Evolutionary conservation across 148 eudicot genomes (phyloP).

Genomic region (Chenopodium album): DNA sequence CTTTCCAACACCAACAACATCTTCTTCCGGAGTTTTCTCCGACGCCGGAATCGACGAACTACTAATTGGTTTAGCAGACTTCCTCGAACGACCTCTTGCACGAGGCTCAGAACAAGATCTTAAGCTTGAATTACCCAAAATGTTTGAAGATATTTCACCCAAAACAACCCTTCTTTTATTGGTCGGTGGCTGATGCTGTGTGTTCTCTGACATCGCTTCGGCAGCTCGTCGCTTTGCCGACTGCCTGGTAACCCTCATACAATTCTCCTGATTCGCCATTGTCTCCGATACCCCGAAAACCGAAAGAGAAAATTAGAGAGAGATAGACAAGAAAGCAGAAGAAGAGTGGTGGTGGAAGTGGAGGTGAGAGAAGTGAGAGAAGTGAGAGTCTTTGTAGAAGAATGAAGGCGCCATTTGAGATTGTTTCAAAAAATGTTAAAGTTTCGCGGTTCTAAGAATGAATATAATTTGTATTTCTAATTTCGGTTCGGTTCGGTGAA

Average conservation of each 20-base stretch:
- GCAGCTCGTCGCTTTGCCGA: constrained; percentile 61
- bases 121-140: constrained; percentile 17
- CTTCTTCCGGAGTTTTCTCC: constrained; percentile 26
- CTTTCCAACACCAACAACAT: constrained; percentile 12
- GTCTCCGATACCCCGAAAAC: neutral
- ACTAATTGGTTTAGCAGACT: constrained; percentile 20
- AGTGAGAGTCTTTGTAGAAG: neutral
- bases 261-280: constrained; percentile 75
- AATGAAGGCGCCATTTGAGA: constrained; percentile 14
- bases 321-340: neutral
- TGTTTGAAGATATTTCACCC: constrained; percentile 55
- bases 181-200: constrained; percentile 10
- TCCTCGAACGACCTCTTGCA: constrained; percentile 28
- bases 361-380: constrained; percentile 4
- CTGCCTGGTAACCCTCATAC: constrained; percentile 51
- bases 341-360: neutral
- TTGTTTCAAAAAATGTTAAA: neutral
- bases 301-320: neutral
- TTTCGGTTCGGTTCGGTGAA: neutral
- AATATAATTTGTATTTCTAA: neutral
- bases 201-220: constrained; percentile 17
- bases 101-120: constrained; percentile 14
- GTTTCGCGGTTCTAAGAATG: neutral
- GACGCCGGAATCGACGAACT: neutral
- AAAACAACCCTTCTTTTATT: constrained; percentile 63